Evolutionary conservation across 352 stramenopile genomes (phyloP).

Genomic region (Aphanomyces astaci): DNA sequence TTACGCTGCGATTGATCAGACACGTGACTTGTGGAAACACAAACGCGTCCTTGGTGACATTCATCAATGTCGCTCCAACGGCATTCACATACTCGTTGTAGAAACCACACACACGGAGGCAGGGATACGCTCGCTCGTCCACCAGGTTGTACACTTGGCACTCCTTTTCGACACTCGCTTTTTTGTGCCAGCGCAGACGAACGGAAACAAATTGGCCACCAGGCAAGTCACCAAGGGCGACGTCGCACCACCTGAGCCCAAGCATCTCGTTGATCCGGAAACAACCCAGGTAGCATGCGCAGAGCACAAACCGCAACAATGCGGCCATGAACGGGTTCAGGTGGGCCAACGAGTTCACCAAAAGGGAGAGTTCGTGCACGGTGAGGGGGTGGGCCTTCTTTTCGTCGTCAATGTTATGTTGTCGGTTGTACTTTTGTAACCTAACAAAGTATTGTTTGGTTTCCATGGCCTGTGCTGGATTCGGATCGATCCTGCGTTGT

Average conservation of each 20-base stretch:
- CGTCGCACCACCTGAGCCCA: not conserved
- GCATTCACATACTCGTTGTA: not conserved
- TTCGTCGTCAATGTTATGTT: not conserved
- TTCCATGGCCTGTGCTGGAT: not conserved
- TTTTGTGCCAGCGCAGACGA: slow-evolving; percentile 5
- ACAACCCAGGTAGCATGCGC: not conserved
- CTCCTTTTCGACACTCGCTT: slow-evolving; percentile 3
- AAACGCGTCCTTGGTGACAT: slow-evolving; percentile 8
- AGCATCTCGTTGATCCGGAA: slow-evolving; percentile 1
- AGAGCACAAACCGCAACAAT: not conserved
- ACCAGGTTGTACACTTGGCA: slow-evolving; percentile 19
- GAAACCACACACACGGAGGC: not conserved
- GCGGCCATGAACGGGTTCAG: not conserved
- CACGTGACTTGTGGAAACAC: not conserved
- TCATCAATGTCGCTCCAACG: not conserved
- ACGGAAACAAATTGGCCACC: not conserved
- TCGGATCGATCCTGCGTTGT: not conserved
- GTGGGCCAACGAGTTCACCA: not conserved
- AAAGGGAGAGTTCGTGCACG: not conserved
- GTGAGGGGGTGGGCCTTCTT: too few species aligned
- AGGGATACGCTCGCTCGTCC: not conserved
- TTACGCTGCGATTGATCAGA: not conserved
- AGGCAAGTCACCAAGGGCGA: not conserved
- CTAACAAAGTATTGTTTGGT: not conserved
- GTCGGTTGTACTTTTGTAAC: not conserved